Base-by-base conservation (phyloP, 768 basidiomycete genomes). In the Termitomyces sp. region DNA sequence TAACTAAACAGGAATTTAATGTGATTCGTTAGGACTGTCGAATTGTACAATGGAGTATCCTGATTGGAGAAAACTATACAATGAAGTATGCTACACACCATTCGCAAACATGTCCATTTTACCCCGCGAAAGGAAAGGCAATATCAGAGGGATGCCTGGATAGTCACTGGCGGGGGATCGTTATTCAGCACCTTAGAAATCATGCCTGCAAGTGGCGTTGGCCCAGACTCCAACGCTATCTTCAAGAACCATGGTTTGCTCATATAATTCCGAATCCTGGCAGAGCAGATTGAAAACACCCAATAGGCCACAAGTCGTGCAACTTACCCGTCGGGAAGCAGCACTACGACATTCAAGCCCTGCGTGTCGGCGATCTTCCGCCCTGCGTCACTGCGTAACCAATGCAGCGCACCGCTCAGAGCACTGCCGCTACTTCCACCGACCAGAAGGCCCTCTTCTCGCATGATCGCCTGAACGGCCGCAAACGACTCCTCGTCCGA, bases 381-480 rank as follows among this genome's bases (percentile, higher is more conserved):
- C 0, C 95, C 96, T 47, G 81, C 82, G 6, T 82, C 81, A 6
- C 79, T 86, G 63, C 81, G 85, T 55, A 99, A 74, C 86, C 90
- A 98, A 52, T 79, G 69, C 44, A 97, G 66, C 5, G 91, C 82
- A 45, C 90, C 93, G 26, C 85, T 80, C 40, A 98, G 74, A 0
- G 88, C 85, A 67, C 90, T 92, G 0, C 97, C 97, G 62, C 89
- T 91, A 67, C 92, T 95, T 2, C 97, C 97, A 7, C 97, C 97
- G 3, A 97, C 89, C 2, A 99, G 79, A 9, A 98, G 79, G 1
- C 91, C 95, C 72, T 98, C 96, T 33, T 74, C 79, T 53, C 85
- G 81, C 83, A 97, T 97, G 26, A 97, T 68, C 35, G 76, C 70
- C 58, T 87, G 79, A 7, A 92, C 88, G 16, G 86, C 85, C 9